Percentiles rank a stretch among this genome's conserved stretches.
Evolutionary conservation across 2,329 filamentous ascomycete genomes (phyloP).

Genomic region (Tolypocladium tundrense): DNA sequence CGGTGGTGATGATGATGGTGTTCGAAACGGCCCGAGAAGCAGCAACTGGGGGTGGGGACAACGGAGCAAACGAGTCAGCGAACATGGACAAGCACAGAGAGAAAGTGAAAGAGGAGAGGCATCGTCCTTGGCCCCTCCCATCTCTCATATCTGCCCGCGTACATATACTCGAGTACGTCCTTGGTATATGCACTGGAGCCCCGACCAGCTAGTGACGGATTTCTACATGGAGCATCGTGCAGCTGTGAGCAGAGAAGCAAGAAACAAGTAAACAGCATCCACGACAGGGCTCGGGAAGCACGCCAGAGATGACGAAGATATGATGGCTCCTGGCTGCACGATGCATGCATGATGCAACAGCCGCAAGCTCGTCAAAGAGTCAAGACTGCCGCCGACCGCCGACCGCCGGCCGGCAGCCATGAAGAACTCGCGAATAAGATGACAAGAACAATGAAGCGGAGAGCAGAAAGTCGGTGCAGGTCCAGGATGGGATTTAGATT

Average conservation of each 20-base stretch:
- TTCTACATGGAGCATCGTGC: not conserved
- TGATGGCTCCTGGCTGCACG: not conserved
- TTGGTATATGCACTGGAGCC: no score
- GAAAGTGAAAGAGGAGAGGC: not conserved
- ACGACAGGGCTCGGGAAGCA: not conserved
- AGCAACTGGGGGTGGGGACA: not conserved
- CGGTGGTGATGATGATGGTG: not conserved
- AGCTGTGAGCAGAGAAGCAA: not conserved
- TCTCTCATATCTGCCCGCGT: not conserved
- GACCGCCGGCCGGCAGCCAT: not conserved
- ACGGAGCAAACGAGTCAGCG: not conserved
- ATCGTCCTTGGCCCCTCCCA: not conserved
- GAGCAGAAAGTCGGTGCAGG: not conserved
- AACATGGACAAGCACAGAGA: not conserved
- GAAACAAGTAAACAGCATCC: not conserved
- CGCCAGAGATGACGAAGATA: not conserved
- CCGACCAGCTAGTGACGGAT: no score
- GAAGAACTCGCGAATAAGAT: not conserved
- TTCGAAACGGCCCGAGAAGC: not conserved
- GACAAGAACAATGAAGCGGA: not conserved
- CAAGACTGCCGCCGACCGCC: not conserved
- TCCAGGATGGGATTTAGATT: not conserved
- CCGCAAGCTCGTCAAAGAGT: not conserved
- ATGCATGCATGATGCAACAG: no score
- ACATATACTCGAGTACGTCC: not conserved